Base-by-base conservation (phyloP, 73 alveolate species). In the Paraurostyla sp. region DNA sequence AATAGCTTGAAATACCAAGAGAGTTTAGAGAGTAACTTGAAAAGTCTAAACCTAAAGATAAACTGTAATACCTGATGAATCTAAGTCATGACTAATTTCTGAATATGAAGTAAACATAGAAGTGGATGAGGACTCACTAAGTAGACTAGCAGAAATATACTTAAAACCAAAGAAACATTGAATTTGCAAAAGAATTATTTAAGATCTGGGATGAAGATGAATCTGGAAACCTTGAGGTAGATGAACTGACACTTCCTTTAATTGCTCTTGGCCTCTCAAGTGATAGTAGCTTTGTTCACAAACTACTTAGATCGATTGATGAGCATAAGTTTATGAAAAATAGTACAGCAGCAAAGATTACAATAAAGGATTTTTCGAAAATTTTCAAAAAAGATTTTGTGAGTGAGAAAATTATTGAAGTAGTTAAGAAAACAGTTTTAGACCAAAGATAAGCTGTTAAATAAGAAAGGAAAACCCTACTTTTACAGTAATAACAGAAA, bases 191-290 rank as follows among this genome's bases (percentile, higher is more conserved):
- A 42, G 85, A 85, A 7, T 36, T 85, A 0, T 85, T 60, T 56
- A 27, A 65, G 45, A 85, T 85, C 3, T 68, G 87, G 92, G 92
- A 85, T 65, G 86, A 65, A 41, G 92, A 85, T 50, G 49, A 56
- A n/a, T 32, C 82, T 7, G 92, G 92, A 0, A 50, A 51, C 23
- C 29, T 85, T 3, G 92, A 85, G 23, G 76, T 85, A 6, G 92
- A 85, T 25, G 92, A 85, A 40, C n/a, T 85, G 29, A 50, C 85
- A 15, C 80, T 43, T 20, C 92, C 92, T 0, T 43, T 85, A 18
- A 85, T 85, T 32, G 83, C 92, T 32, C 51, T 85, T 20, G 92
- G 92, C 6, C 43, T 85, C 0, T 65, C 92, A 22, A 85, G 63
- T 33, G 92, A 85, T 43, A 50, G 69, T 11, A 33, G 80, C 18